A percentile compares a stretch with the other conserved stretches of the same genome.
Evolutionary conservation across 2,329 filamentous ascomycete genomes (phyloP).

Genomic region (Fusarium torreyae): DNA sequence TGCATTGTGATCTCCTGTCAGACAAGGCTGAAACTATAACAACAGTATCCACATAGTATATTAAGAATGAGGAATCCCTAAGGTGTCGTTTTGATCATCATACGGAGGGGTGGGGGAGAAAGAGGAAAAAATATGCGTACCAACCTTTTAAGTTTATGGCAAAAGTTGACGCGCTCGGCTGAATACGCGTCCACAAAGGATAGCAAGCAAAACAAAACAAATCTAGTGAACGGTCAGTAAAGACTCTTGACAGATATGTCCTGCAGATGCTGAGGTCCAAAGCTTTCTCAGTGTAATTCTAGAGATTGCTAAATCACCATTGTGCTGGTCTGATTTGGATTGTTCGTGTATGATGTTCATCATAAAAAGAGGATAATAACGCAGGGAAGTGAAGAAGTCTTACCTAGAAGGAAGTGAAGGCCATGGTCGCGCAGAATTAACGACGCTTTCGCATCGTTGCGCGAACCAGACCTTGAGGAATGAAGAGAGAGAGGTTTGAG

Average conservation of each 20-base stretch:
- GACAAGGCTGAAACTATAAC: constrained; percentile 78
- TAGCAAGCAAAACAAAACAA: constrained; percentile 12
- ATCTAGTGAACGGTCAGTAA: constrained; percentile 40
- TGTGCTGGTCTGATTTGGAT: constrained; percentile 74
- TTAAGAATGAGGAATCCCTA: constrained; percentile 79
- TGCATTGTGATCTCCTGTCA: constrained; percentile 63
- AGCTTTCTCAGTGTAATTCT: constrained; percentile 71
- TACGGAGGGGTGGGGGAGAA: constrained; percentile 51
- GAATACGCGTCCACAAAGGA: constrained; percentile 23
- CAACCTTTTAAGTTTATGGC: constrained; percentile 62
- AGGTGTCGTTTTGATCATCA: constrained; percentile 76
- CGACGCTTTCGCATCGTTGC: constrained; percentile 46
- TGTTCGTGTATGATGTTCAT: constrained; percentile 65
- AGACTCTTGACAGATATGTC: constrained; percentile 3
- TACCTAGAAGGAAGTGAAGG: constrained; percentile 45
- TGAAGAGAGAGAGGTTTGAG: constrained; percentile 39
- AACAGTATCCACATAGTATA: constrained; percentile 74
- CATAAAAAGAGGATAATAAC: constrained; percentile 45
- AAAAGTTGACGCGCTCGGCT: constrained; percentile 13
- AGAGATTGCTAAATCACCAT: constrained; percentile 68
- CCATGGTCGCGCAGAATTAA: constrained; percentile 20
- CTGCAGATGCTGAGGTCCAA: constrained; percentile 40
- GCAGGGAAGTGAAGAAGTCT: constrained; percentile 21
- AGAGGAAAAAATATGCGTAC: constrained; percentile 45
- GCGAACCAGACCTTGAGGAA: constrained; percentile 43